These are phyloP conservation scores for Ogataea philodendri DNA, from an alignment of 805 yeast genomes.

Conservation along the genomic window DNA sequence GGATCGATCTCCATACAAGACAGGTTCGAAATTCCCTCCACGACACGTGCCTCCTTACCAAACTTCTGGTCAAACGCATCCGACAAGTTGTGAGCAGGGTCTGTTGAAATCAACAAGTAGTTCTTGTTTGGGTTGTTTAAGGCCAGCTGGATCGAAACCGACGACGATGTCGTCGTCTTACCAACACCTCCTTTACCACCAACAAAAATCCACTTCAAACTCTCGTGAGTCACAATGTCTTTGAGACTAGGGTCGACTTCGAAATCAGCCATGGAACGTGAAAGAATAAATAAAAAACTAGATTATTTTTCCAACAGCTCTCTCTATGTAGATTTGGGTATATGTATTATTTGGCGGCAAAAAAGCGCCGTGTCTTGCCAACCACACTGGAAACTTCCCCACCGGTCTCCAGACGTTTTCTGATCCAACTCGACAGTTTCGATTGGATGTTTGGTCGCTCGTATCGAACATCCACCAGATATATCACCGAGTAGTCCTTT, in stretches of 20 bases:
- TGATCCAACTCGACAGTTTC: constrained; percentile 76
- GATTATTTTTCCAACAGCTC: neutral
- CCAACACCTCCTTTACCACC: constrained; percentile 99
- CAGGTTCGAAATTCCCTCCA: constrained; percentile 82
- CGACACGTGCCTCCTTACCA: constrained; percentile 93
- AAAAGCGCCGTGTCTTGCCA: constrained; percentile 13
- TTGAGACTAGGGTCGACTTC: constrained; percentile 70
- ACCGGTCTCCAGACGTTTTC: constrained; percentile 33
- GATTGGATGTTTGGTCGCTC: constrained; percentile 39
- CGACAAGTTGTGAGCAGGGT: constrained; percentile 96
- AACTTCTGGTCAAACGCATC: constrained; percentile 99
- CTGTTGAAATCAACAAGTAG: constrained; percentile 89
- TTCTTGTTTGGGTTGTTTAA: constrained; percentile 73
- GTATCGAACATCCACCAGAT: constrained; percentile 68
- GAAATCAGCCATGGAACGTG: constrained; percentile 41
- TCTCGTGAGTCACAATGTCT: constrained; percentile 58
- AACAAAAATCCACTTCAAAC: constrained; percentile 93
- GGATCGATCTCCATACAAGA: constrained; percentile 99
- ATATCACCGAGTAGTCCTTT: constrained; percentile 75
- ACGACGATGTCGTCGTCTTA: constrained; percentile 95
- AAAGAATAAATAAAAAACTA: constrained; percentile 2
- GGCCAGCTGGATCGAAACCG: constrained; percentile 92
- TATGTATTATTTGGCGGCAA: constrained; percentile 8
- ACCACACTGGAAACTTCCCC: constrained; percentile 10
- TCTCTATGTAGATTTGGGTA: too few species aligned